Evolutionary conservation across 208 protist genomes (phyloP), one percentile per base, ranked within the genome.

Genomic region (Crithidia expoeki): DNA sequence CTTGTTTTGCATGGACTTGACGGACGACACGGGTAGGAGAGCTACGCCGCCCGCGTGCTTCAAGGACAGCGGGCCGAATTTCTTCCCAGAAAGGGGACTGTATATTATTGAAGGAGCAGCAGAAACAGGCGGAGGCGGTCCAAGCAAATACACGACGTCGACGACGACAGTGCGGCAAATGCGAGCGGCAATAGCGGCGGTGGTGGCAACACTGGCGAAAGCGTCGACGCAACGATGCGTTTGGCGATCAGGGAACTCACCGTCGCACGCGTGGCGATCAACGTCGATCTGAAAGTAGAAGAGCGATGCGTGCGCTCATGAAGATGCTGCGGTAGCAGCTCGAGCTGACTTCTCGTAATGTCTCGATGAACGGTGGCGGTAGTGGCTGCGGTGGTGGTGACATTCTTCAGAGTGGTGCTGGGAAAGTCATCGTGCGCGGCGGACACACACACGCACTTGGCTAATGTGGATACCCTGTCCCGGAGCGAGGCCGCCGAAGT

Each of bases 21-120:
- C 68, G 51, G 80, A 94, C 16, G 94, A 85, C 66, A 97, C 85
- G 93, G 93, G 4, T 87, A 94, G 70, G 93, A 97, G 78, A 86
- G 79, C 44, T 94, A 94, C 76, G 89, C 95, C 4, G 60, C 80
- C n/a, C 51, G 68, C 59, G 14, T 82, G 80, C 65, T 90, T 93
- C 33, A 56, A 83, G 55, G 60, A 40, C 1, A 72, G 81, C 64
- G 78, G 80, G 27, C 80, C 95, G n/a, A 50, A 25, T 42, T 97
- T 95, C 77, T 95, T 95, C 69, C 93, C 93, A 1, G 79, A 92
- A n/a, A 32, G 76, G 76, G 27, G 65, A 85, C 44, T 89, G 79
- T 51, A 52, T 96, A 17, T 71, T 84, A 19, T 66, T 96, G 46
- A 68, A 75, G 51, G 76, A 77, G 60, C 61, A 80, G 59, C n/a